A percentile compares a stretch with the other conserved stretches of the same genome.
Conservation (phyloP, 805 yeast species). For the Clavispora phyllophila region DNA sequence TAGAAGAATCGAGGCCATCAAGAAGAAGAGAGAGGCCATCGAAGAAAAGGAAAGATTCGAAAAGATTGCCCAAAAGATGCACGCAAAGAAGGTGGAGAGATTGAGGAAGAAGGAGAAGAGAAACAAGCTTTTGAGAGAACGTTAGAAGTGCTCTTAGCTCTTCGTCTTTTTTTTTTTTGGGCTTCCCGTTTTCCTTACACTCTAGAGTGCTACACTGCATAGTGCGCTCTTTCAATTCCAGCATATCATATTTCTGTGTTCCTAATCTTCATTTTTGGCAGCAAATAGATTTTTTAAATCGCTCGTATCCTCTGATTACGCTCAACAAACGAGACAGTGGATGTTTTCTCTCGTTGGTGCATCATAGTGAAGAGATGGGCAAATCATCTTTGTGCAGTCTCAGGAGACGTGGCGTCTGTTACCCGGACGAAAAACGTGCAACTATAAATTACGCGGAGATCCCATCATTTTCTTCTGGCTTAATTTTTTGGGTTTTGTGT, state of each 20-base stretch:
- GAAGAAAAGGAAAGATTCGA: constrained; percentile 89
- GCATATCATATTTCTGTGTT: neutral
- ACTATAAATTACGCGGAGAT: constrained; percentile 2
- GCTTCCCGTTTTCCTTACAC: too few relatives aligned
- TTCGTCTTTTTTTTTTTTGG: neutral
- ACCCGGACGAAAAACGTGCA: constrained; percentile 2
- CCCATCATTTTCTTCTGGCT: neutral
- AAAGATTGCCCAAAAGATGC: constrained; percentile 78
- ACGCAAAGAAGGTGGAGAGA: constrained; percentile 86
- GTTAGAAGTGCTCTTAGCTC: constrained; percentile 41
- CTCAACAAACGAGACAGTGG: neutral
- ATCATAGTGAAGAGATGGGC: neutral
- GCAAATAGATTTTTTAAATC: too few relatives aligned
- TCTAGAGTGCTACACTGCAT: neutral
- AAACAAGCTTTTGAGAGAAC: constrained; percentile 88
- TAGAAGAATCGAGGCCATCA: constrained; percentile 50
- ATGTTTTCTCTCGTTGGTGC: neutral
- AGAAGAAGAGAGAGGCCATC: constrained; percentile 72
- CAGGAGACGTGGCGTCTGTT: neutral
- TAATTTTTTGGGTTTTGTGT: constrained; percentile 10
- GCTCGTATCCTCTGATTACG: neutral
- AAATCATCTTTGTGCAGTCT: neutral
- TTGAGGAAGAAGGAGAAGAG: constrained; percentile 89
- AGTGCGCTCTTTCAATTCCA: neutral
- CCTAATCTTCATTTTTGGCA: neutral